Conservation (phyloP, 768 basidiomycete genomes). For the Brasilioporus rufonigricans region DNA sequence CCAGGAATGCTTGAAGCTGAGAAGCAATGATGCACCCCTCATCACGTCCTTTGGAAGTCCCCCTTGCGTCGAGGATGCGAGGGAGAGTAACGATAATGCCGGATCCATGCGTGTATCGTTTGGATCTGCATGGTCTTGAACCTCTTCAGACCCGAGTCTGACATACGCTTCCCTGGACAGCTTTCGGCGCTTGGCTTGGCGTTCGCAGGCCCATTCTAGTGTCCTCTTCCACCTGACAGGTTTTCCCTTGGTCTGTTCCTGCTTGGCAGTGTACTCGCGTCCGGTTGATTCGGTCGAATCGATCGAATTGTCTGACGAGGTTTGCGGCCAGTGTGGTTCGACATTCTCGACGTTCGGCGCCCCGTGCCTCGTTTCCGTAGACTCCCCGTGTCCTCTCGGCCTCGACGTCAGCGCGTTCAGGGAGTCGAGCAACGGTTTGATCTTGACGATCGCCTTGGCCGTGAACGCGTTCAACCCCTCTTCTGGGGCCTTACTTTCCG, state of each 20-base stretch:
- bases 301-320: not conserved
- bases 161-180: slow-evolving; percentile 16
- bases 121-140: slow-evolving; percentile 5
- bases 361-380: not conserved
- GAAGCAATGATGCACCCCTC: slow-evolving; percentile 28
- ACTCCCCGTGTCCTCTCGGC: slow-evolving; percentile 1
- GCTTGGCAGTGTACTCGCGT: not conserved
- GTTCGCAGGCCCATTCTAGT: slow-evolving; percentile 47
- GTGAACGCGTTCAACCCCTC: slow-evolving; percentile 1
- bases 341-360: not conserved
- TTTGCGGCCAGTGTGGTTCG: not conserved
- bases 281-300: not conserved
- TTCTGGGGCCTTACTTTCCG: not conserved
- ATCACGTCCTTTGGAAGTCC: slow-evolving; percentile 23
- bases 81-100: slow-evolving; percentile 31
- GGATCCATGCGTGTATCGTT: slow-evolving; percentile 19
- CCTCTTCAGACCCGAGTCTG: slow-evolving; percentile 20
- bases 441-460: slow-evolving; percentile 17
- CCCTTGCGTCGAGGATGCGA: slow-evolving; percentile 15
- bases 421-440: slow-evolving; percentile 24
- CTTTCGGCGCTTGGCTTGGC: slow-evolving; percentile 37
- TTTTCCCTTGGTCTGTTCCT: slow-evolving; percentile 10
- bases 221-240: slow-evolving; percentile 23
- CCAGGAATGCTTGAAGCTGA: slow-evolving; percentile 30
- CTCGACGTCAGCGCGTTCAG: slow-evolving; percentile 15